Conservation (phyloP, 1,139 yeast species). For the Hyphopichia pseudoburtonii region DNA sequence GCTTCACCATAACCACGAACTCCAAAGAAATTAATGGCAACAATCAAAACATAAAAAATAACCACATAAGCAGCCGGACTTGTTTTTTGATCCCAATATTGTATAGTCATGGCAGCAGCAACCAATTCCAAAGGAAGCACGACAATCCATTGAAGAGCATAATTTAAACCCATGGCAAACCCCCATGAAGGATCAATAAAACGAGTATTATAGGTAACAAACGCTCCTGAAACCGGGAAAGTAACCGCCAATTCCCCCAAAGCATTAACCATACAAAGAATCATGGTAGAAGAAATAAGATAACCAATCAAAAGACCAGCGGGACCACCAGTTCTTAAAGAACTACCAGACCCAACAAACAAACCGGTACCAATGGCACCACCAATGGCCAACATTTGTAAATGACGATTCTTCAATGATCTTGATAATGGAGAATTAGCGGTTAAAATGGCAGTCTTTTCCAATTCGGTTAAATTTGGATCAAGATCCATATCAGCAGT, state of each 20-base stretch:
- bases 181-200: constrained; percentile 39
- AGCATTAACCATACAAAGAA: constrained; percentile 67
- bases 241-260: constrained; percentile 54
- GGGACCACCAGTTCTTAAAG: constrained; percentile 66
- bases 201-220: constrained; percentile 37
- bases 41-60: constrained; percentile 29
- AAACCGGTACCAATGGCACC: constrained; percentile 85
- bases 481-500: constrained; percentile 55
- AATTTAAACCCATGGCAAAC: constrained; percentile 45
- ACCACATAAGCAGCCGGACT: constrained; percentile 33
- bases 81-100: constrained; percentile 26
- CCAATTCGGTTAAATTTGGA: constrained; percentile 64
- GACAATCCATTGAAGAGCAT: constrained; percentile 41
- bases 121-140: constrained; percentile 40
- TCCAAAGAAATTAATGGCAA: constrained; percentile 33
- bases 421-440: constrained; percentile 72
- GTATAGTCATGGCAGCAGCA: constrained; percentile 38
- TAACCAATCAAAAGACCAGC: constrained; percentile 71
- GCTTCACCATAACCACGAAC: constrained; percentile 39
- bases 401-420: constrained; percentile 60
- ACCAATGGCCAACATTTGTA: constrained; percentile 86
- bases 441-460: constrained; percentile 64
- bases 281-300: constrained; percentile 41
- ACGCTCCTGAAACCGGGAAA: constrained; percentile 42
- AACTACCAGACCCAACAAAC: constrained; percentile 65